Conservation (phyloP, 345 rosid species). For the Euphorbia tirucalli region DNA sequence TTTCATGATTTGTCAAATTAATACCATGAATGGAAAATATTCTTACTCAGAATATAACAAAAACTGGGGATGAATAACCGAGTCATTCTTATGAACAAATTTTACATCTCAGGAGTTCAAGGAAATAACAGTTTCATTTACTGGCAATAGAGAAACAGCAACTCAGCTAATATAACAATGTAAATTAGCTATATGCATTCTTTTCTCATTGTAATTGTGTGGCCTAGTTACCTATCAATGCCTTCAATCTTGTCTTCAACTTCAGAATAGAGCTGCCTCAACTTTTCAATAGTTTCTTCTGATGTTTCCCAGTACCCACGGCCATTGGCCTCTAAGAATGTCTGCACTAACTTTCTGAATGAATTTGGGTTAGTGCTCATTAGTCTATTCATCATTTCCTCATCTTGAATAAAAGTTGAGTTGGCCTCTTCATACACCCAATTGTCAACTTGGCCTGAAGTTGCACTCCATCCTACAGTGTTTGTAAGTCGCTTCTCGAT, state of each 20-base stretch:
- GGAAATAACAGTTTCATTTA: conserved; percentile 14
- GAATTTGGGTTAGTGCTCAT: conserved; percentile 90
- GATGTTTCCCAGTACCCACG: conserved; percentile 98
- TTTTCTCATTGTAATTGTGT: not conserved
- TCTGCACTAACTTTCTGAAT: conserved; percentile 88
- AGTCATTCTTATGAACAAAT: conserved; percentile 17
- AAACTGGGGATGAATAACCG: conserved; percentile 3
- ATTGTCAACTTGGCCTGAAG: conserved; percentile 96
- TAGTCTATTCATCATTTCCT: conserved; percentile 86
- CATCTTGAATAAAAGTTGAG: conserved; percentile 87
- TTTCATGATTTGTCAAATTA: not conserved
- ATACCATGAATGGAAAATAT: not conserved
- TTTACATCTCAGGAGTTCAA: conserved; percentile 24
- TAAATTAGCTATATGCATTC: no score
- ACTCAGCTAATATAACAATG: conserved; percentile 22
- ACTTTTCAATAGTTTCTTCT: conserved; percentile 68
- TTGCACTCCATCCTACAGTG: conserved; percentile 99
- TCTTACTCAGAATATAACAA: no score
- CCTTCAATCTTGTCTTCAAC: conserved; percentile 99
- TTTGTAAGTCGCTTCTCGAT: conserved; percentile 93
- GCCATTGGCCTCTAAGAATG: conserved; percentile 96
- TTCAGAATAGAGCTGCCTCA: conserved; percentile 84
- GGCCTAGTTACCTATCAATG: conserved; percentile 55
- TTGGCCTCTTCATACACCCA: conserved; percentile 98
- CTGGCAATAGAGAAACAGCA: conserved; percentile 1